phyloP scores from a whole-genome alignment of 768 basidiomycete species.

The Gelatoporia subvermispora region DNA sequence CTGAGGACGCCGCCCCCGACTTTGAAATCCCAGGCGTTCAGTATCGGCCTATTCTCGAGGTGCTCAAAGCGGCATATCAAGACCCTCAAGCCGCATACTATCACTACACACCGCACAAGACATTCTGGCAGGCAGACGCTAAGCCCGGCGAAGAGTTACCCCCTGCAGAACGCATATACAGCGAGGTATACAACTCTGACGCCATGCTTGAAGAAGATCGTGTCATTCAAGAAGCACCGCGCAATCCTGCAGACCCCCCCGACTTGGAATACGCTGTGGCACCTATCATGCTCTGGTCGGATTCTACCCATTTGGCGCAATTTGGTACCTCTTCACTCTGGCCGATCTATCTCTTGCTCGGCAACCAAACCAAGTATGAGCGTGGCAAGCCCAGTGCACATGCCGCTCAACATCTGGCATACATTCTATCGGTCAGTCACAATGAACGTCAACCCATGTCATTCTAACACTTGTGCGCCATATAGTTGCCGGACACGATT shows the following conservation, averaged over 20 bases:
- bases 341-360: conserved; percentile 38
- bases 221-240: conserved; percentile 2
- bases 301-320: conserved; percentile 21
- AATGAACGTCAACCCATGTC: not conserved
- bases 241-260: not conserved
- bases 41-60: conserved; percentile 16
- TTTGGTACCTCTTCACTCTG: conserved; percentile 27
- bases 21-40: conserved; percentile 26
- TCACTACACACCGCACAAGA: conserved; percentile 6
- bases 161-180: conserved; percentile 5
- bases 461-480: not conserved
- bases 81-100: not conserved
- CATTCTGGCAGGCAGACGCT: not conserved
- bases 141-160: not conserved
- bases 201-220: conserved; percentile 9
- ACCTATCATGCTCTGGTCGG: conserved; percentile 20
- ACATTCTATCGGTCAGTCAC: conserved; percentile 35
- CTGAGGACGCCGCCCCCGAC: conserved; percentile 23
- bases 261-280: conserved; percentile 7
- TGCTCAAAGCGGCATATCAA: conserved; percentile 2
- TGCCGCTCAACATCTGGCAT: conserved; percentile 21
- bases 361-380: conserved; percentile 38
- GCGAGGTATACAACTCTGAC: conserved; percentile 12
- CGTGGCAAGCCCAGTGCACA: conserved; percentile 18
- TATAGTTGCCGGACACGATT: conserved; percentile 29